Percentiles rank a stretch among this genome's conserved stretches.
Evolutionary conservation across 148 eudicot genomes (phyloP).

Genomic region (Oxyria digyna): DNA sequence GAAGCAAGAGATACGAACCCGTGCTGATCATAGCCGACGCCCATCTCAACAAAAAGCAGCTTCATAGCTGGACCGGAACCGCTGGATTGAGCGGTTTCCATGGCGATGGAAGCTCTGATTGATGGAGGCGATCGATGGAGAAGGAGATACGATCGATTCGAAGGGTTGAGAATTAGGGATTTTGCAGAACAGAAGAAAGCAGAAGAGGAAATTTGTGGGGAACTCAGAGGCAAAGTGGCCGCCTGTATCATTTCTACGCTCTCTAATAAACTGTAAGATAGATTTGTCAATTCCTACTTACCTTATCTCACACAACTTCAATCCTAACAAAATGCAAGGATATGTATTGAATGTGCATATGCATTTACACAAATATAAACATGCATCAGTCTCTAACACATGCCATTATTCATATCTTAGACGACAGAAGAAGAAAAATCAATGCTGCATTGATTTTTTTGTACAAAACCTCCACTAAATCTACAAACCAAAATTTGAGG

Average conservation of each 20-base stretch:
- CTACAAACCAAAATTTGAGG: neutral
- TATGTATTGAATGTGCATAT: neutral
- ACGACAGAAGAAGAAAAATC: neutral
- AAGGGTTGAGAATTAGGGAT: conserved; percentile 1
- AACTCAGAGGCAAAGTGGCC: neutral
- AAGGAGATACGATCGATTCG: neutral
- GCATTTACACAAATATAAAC: neutral
- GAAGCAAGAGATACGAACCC: conserved; percentile 33
- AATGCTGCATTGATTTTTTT: neutral
- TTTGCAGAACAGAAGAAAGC: neutral
- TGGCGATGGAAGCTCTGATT: conserved; percentile 13
- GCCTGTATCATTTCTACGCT: conserved; percentile 1
- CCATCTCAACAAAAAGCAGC: conserved; percentile 93
- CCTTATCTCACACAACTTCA: neutral
- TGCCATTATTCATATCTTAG: neutral
- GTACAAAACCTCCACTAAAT: neutral
- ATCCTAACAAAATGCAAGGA: neutral
- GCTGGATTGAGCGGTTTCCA: conserved; percentile 7
- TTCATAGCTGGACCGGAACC: conserved; percentile 33
- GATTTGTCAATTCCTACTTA: neutral
- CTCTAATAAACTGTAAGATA: neutral
- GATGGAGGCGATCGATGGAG: conserved; percentile 20
- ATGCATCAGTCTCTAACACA: neutral
- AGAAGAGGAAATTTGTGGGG: neutral
- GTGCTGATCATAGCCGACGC: conserved; percentile 94